Conservation (phyloP, 495 filamentous ascomycete species). For the Stereocaulon alpinum region DNA sequence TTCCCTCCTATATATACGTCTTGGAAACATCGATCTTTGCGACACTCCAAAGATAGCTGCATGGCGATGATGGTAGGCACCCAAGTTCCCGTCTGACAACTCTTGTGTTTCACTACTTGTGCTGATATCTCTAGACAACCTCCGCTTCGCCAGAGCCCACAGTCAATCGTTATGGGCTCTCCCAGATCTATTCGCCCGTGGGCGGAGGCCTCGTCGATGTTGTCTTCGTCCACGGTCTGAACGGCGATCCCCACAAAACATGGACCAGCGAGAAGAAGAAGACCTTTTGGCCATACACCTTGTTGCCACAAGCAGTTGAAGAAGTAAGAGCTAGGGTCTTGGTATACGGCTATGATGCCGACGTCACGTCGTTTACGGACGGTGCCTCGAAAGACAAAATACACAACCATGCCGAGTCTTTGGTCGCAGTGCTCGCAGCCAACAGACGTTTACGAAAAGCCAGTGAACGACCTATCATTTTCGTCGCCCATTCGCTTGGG, state of each 20-base stretch:
- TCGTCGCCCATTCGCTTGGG: conserved; percentile 75
- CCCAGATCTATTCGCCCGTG: conserved; percentile 51
- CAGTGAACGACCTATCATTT: conserved; percentile 63
- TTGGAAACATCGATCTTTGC: background rate
- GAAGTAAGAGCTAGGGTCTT: conserved; percentile 57
- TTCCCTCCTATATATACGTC: conserved; percentile 4
- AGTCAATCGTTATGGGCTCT: conserved; percentile 57
- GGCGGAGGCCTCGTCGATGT: conserved; percentile 48
- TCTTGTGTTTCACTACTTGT: background rate
- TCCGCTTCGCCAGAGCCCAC: conserved; percentile 1
- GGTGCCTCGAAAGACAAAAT: conserved; percentile 61
- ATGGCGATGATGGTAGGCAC: conserved; percentile 17
- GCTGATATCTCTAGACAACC: conserved; percentile 16
- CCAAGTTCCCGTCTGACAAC: background rate
- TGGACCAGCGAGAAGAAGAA: conserved; percentile 59
- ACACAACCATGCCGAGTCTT: conserved; percentile 74
- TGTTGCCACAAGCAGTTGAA: conserved; percentile 56
- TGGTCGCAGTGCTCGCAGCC: conserved; percentile 51
- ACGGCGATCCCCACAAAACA: conserved; percentile 63
- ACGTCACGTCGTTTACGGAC: conserved; percentile 56
- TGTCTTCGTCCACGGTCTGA: conserved; percentile 75
- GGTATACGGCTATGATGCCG: conserved; percentile 78
- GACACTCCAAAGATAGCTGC: background rate
- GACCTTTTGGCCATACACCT: conserved; percentile 66
- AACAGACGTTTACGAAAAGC: conserved; percentile 47